Conservation (phyloP, 2,329 filamentous ascomycete species). For the Cordyceps fumosorosea region DNA sequence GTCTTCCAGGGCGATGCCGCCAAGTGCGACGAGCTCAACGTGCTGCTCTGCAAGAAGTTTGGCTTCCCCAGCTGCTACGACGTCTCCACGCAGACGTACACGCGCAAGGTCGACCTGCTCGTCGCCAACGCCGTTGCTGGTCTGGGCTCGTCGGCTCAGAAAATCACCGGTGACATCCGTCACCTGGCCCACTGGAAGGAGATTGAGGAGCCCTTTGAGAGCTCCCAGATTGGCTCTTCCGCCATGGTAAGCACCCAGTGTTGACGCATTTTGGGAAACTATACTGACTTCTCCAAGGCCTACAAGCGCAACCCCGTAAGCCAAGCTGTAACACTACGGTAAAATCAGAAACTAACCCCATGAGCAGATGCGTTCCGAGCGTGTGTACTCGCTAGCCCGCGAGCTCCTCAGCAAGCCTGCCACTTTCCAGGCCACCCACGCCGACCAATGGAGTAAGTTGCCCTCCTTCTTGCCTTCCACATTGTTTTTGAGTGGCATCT, state of each 20-base stretch:
- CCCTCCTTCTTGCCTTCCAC: slow-evolving; percentile 14
- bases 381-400: slow-evolving; percentile 39
- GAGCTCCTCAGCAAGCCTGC: slow-evolving; percentile 36
- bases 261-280: not conserved
- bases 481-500: not conserved
- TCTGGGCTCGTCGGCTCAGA: slow-evolving; percentile 66
- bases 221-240: slow-evolving; percentile 65
- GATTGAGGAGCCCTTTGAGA: slow-evolving; percentile 77
- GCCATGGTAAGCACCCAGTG: slow-evolving; percentile 13
- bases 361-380: slow-evolving; percentile 40
- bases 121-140: slow-evolving; percentile 75
- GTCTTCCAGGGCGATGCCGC: slow-evolving; percentile 39
- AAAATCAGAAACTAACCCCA: slow-evolving; percentile 14
- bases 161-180: slow-evolving; percentile 68
- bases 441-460: slow-evolving; percentile 23
- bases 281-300: slow-evolving; percentile 17
- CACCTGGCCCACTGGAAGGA: slow-evolving; percentile 73
- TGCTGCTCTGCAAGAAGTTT: slow-evolving; percentile 47
- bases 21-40: slow-evolving; percentile 50
- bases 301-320: slow-evolving; percentile 38
- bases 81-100: slow-evolving; percentile 62
- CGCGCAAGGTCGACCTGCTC: slow-evolving; percentile 74
- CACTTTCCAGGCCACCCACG: slow-evolving; percentile 26
- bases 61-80: slow-evolving; percentile 45
- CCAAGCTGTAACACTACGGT: slow-evolving; percentile 19